Conservation (phyloP, 768 basidiomycete genomes). For the Leccinum variicolor region DNA sequence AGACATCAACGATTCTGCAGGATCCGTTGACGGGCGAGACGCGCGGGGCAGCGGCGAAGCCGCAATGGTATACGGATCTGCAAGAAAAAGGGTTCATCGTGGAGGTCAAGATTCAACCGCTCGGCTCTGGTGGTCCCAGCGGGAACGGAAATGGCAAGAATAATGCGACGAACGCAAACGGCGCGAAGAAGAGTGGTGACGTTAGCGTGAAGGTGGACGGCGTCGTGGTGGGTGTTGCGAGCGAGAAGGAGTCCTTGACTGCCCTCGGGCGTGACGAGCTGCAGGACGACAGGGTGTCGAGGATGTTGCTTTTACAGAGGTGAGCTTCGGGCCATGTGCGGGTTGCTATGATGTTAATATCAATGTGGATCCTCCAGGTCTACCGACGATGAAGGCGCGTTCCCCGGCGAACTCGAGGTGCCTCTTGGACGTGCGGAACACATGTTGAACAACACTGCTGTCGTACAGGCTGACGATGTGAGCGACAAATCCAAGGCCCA, state of each 20-base stretch:
- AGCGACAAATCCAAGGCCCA: constrained; percentile 13
- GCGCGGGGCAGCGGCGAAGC: constrained; percentile 55
- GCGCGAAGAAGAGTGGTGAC: constrained; percentile 7
- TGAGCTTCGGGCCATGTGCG: constrained; percentile 25
- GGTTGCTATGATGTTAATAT: not conserved
- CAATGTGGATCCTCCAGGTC: constrained; percentile 35
- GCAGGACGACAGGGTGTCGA: constrained; percentile 63
- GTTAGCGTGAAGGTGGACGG: constrained; percentile 35
- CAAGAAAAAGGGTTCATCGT: constrained; percentile 60
- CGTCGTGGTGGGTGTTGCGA: constrained; percentile 42
- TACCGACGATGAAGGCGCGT: constrained; percentile 51
- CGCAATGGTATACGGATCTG: constrained; percentile 69
- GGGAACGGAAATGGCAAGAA: constrained; percentile 3
- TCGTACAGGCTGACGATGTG: constrained; percentile 7
- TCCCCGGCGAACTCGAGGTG: constrained; percentile 57
- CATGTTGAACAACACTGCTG: constrained; percentile 44
- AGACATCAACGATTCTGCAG: constrained; percentile 64
- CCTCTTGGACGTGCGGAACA: constrained; percentile 61
- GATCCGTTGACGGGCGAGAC: constrained; percentile 80
- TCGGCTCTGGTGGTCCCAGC: constrained; percentile 20
- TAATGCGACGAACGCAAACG: not conserved
- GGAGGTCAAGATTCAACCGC: constrained; percentile 54
- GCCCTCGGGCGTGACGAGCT: constrained; percentile 72
- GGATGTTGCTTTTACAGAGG: constrained; percentile 69
- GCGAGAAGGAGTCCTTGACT: constrained; percentile 76